phyloP scores from a whole-genome alignment of 352 stramenopile species.

The Pythium grandisporangium region DNA sequence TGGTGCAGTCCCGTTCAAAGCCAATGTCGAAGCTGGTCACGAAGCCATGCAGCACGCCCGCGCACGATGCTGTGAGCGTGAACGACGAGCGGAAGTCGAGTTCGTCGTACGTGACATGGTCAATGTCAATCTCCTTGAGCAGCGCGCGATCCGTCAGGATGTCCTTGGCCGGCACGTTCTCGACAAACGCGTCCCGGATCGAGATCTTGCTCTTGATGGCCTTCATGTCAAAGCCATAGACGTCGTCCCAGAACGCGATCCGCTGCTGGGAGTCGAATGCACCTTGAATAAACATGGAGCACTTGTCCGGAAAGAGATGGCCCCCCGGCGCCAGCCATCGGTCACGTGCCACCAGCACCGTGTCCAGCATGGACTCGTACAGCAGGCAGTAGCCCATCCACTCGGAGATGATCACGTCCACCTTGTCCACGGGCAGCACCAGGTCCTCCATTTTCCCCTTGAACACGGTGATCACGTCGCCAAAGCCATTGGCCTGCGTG shows the following conservation, averaged over 20 bases:
- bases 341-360: slow-evolving; percentile 93
- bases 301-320: slow-evolving; percentile 97
- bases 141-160: slow-evolving; percentile 86
- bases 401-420: slow-evolving; percentile 98
- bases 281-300: slow-evolving; percentile 90
- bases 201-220: slow-evolving; percentile 93
- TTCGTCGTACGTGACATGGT: slow-evolving; percentile 88
- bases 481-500: slow-evolving; percentile 91
- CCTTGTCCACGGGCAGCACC: slow-evolving; percentile 88
- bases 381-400: slow-evolving; percentile 99
- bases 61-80: slow-evolving; percentile 70
- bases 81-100: slow-evolving; percentile 92
- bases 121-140: slow-evolving; percentile 84
- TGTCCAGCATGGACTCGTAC: slow-evolving; percentile 98
- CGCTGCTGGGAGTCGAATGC: slow-evolving; percentile 59
- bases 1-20: slow-evolving; percentile 89
- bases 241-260: slow-evolving; percentile 93
- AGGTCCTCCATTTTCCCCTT: slow-evolving; percentile 93
- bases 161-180: slow-evolving; percentile 86
- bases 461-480: slow-evolving; percentile 89
- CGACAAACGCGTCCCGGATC: slow-evolving; percentile 94
- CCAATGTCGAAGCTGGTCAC: slow-evolving; percentile 97
- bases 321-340: slow-evolving; percentile 93
- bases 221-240: slow-evolving; percentile 99
- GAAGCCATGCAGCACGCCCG: slow-evolving; percentile 92